Evolutionary conservation across 176 grass and related monocot species (phyloP).

Genomic region (Aegilops speltoides): DNA sequence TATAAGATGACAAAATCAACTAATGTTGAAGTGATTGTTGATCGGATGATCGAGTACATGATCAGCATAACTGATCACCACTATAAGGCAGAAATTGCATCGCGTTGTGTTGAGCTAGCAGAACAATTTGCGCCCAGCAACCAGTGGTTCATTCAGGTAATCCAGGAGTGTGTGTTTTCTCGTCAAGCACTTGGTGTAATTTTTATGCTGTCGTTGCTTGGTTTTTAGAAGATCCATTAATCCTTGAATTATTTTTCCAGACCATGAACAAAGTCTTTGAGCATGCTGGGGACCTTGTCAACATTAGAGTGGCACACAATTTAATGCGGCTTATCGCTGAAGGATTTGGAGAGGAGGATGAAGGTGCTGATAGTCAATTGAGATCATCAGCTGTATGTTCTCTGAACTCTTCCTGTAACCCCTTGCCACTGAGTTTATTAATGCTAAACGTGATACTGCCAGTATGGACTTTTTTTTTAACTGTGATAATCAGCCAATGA

Average conservation of each 20-base stretch:
- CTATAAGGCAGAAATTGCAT: constrained; percentile 99
- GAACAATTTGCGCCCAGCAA: constrained; percentile 99
- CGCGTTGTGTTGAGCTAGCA: constrained; percentile 97
- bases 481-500: not conserved
- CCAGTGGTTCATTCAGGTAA: constrained; percentile 98
- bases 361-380: constrained; percentile 93
- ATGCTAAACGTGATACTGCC: not conserved
- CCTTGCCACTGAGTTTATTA: not conserved
- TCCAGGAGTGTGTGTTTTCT: not conserved
- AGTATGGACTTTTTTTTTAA: not conserved
- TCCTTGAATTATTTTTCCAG: constrained; percentile 51
- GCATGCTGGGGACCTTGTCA: constrained; percentile 99
- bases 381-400: constrained; percentile 98
- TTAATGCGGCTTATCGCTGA: constrained; percentile 99
- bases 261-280: constrained; percentile 99
- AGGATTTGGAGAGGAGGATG: constrained; percentile 98
- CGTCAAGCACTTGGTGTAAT: not conserved
- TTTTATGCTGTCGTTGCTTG: not conserved
- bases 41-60: constrained; percentile 99
- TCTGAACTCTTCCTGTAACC: not conserved
- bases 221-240: not conserved
- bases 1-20: constrained; percentile 99
- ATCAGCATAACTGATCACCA: constrained; percentile 92
- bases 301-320: constrained; percentile 96
- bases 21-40: constrained; percentile 99